phyloP scores from a whole-genome alignment of 164 flowering plant genomes.

The Vitis amurensis region DNA sequence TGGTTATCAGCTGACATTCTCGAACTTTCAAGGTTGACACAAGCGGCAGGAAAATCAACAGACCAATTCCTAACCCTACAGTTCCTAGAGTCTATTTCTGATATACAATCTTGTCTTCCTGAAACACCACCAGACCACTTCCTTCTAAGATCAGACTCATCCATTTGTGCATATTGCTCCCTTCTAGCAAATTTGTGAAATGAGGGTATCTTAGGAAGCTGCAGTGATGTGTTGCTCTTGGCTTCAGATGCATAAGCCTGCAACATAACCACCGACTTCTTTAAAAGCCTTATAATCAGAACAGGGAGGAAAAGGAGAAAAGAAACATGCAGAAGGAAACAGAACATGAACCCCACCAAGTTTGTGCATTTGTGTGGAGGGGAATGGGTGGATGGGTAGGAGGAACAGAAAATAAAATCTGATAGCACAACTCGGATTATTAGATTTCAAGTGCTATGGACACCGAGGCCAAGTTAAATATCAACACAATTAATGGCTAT shows the following conservation, averaged over 20 bases:
- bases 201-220: slow-evolving; percentile 96
- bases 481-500: background rate
- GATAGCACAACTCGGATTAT: background rate
- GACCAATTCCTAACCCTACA: slow-evolving; percentile 96
- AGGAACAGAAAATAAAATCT: background rate
- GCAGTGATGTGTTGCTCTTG: slow-evolving; percentile 42
- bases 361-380: background rate
- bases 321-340: background rate
- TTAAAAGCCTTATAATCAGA: background rate
- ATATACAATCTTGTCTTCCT: slow-evolving; percentile 85
- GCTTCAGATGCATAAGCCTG: slow-evolving; percentile 95
- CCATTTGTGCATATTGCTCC: slow-evolving; percentile 83
- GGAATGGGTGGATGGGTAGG: background rate
- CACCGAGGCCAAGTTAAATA: background rate
- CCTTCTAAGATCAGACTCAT: slow-evolving; percentile 66
- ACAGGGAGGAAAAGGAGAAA: background rate
- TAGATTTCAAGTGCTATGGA: background rate
- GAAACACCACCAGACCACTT: slow-evolving; percentile 69
- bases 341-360: background rate
- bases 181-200: slow-evolving; percentile 95
- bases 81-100: slow-evolving; percentile 96
- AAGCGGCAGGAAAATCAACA: slow-evolving; percentile 88
- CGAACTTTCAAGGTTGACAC: slow-evolving; percentile 69
- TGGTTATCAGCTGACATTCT: slow-evolving; percentile 68
- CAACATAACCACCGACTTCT: slow-evolving; percentile 17